Percentiles rank a stretch among this genome's conserved stretches.
Conservation (phyloP, 2,329 filamentous ascomycete species). For the Aspergillus sp. region DNA sequence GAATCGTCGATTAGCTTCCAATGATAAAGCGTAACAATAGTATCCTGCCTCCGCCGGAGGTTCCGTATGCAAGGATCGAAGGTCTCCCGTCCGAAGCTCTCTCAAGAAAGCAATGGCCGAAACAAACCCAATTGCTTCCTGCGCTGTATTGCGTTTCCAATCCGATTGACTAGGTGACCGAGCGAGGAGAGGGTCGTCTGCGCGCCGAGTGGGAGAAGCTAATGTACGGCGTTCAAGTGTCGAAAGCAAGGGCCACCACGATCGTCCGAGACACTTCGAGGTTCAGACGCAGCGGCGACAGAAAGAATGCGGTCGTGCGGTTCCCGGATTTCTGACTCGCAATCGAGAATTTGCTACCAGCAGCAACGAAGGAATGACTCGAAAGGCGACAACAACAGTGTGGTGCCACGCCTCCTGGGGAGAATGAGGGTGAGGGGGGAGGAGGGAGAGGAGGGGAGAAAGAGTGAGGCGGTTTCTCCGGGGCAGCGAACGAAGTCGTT, state of each 20-base stretch:
- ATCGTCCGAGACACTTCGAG: slow-evolving; percentile 19
- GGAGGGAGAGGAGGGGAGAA: slow-evolving; percentile 1
- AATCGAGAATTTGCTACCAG: slow-evolving; percentile 36
- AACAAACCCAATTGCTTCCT: slow-evolving; percentile 1
- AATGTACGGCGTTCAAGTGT: slow-evolving; percentile 16
- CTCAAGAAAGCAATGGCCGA: slow-evolving; percentile 1
- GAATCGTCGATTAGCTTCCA: not conserved
- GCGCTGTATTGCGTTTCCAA: slow-evolving; percentile 4
- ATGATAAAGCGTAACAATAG: slow-evolving; percentile 7
- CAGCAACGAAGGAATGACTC: slow-evolving; percentile 35
- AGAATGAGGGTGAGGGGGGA: slow-evolving; percentile 7
- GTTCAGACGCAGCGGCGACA: slow-evolving; percentile 10
- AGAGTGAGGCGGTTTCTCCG: not conserved
- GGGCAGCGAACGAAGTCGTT: slow-evolving; percentile 15
- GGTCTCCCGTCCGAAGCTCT: not conserved
- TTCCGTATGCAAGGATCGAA: slow-evolving; percentile 18
- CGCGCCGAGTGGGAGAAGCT: slow-evolving; percentile 6
- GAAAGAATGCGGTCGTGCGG: slow-evolving; percentile 12
- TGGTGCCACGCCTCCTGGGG: not conserved
- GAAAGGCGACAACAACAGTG: slow-evolving; percentile 8
- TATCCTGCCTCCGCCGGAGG: slow-evolving; percentile 13
- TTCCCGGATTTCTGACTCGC: slow-evolving; percentile 14
- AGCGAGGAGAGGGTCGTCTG: slow-evolving; percentile 9
- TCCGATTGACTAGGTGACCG: slow-evolving; percentile 19
- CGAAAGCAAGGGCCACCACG: slow-evolving; percentile 26